Conservation (phyloP, 164 flowering plant species). For the Kingdonia uniflora region DNA sequence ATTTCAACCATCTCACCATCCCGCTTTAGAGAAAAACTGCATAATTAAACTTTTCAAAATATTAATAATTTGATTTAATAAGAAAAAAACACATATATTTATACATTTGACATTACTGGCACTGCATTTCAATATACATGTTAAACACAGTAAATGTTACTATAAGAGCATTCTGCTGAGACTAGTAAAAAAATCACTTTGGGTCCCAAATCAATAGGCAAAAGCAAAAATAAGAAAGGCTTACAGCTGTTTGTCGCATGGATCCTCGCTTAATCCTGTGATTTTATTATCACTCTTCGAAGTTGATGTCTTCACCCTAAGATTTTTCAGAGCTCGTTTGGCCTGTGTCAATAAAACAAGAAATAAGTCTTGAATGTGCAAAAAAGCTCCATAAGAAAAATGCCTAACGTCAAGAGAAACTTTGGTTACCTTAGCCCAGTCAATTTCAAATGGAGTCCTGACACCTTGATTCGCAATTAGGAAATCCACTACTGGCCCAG, state of each 20-base stretch:
- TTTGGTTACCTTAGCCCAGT: constrained; percentile 67
- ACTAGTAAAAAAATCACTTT: too few species aligned
- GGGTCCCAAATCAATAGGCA: not conserved
- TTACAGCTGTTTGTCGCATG: constrained; percentile 62
- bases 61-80: not conserved
- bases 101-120: not conserved
- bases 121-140: not conserved
- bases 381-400: not conserved
- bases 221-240: constrained; percentile 3
- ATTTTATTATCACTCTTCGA: constrained; percentile 64
- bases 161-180: too few species aligned
- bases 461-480: constrained; percentile 68
- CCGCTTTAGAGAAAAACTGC: constrained; percentile 46
- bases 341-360: constrained; percentile 35
- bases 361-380: not conserved
- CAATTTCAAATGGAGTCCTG: constrained; percentile 43
- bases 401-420: not conserved
- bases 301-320: constrained; percentile 47
- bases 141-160: not conserved
- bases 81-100: too few species aligned
- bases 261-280: constrained; percentile 66
- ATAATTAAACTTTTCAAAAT: too few species aligned
- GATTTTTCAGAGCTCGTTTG: constrained; percentile 52
- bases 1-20: constrained; percentile 30
- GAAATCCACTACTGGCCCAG: constrained; percentile 85